A percentile compares a stretch with the other conserved stretches of the same genome.
Evolutionary conservation across 805 yeast genomes (phyloP).

Genomic region (Danielia reshetovae): DNA sequence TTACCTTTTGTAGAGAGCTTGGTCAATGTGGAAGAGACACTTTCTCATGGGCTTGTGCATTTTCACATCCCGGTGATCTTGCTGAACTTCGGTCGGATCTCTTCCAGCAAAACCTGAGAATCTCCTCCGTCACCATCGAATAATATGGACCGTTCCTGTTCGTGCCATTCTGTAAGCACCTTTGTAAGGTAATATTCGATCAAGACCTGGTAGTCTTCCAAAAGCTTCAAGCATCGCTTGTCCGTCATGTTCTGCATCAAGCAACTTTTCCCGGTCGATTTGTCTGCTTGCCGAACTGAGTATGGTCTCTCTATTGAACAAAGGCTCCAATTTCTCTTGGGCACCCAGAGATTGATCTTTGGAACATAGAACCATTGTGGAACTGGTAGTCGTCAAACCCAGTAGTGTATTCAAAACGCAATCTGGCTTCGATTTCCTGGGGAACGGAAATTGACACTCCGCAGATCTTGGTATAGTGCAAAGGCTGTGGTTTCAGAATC

Average conservation of each 20-base stretch:
- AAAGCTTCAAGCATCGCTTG: slow-evolving; percentile 18
- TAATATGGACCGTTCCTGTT: slow-evolving; percentile 15
- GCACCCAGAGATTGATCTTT: slow-evolving; percentile 19
- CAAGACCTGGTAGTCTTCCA: slow-evolving; percentile 19
- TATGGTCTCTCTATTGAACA: slow-evolving; percentile 10
- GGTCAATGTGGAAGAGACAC: slow-evolving; percentile 9
- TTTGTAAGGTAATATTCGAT: slow-evolving; percentile 20
- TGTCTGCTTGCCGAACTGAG: not conserved
- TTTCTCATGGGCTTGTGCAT: slow-evolving; percentile 10
- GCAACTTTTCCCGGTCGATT: slow-evolving; percentile 5
- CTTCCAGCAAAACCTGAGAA: not conserved
- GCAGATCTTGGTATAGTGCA: slow-evolving; percentile 15
- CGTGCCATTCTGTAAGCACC: slow-evolving; percentile 16
- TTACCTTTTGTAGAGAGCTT: too few relatives aligned
- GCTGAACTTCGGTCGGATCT: too few relatives aligned
- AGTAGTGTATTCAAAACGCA: slow-evolving; percentile 17
- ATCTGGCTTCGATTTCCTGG: slow-evolving; percentile 11
- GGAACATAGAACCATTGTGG: slow-evolving; percentile 15
- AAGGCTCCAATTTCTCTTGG: slow-evolving; percentile 6
- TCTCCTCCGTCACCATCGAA: slow-evolving; percentile 14
- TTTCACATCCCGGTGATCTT: too few relatives aligned
- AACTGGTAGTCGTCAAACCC: slow-evolving; percentile 12
- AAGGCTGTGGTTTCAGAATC: slow-evolving; percentile 18
- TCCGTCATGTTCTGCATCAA: slow-evolving; percentile 21
- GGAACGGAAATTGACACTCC: slow-evolving; percentile 19